Evolutionary conservation across 345 rosid species (phyloP).

Genomic region (Draba incana): DNA sequence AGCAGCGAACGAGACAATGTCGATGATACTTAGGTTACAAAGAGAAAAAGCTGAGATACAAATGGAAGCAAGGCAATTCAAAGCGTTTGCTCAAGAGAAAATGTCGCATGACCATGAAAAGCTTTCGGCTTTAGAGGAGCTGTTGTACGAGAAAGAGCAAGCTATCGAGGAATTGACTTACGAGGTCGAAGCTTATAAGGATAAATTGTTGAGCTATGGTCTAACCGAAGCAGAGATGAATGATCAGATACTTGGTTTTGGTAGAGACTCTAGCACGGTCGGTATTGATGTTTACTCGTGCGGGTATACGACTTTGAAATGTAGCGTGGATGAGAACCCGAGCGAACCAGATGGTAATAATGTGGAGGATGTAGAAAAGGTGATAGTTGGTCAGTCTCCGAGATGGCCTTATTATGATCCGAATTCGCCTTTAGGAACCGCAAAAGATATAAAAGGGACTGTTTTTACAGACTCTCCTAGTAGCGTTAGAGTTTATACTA

Average conservation of each 20-base stretch:
- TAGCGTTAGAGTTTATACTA: conserved; percentile 74
- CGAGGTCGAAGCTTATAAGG: conserved; percentile 85
- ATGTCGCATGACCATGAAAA: conserved; percentile 81
- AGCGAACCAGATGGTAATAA: conserved; percentile 48
- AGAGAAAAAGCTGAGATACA: conserved; percentile 94
- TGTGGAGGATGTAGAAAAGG: conserved; percentile 56
- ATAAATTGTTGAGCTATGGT: conserved; percentile 80
- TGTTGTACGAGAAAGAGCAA: conserved; percentile 83
- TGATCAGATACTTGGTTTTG: conserved; percentile 51
- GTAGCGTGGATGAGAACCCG: conserved; percentile 59
- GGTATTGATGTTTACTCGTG: conserved; percentile 50
- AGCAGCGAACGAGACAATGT: conserved; percentile 92
- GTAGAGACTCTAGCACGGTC: conserved; percentile 48
- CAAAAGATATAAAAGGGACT: conserved; percentile 51
- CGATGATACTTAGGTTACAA: conserved; percentile 90
- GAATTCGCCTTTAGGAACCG: conserved; percentile 51
- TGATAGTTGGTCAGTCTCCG: conserved; percentile 73
- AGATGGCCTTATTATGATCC: conserved; percentile 50
- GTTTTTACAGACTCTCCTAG: conserved; percentile 58
- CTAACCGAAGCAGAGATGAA: conserved; percentile 68
- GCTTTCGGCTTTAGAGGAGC: conserved; percentile 58
- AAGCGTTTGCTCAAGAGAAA: conserved; percentile 74
- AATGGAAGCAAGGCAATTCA: conserved; percentile 88
- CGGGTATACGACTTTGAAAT: conserved; percentile 64
- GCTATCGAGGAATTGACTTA: conserved; percentile 64